Percentiles rank a stretch among this genome's conserved stretches.
Evolutionary conservation across 208 protist species (phyloP).

Genomic region (Acanthamoeba healyi): DNA sequence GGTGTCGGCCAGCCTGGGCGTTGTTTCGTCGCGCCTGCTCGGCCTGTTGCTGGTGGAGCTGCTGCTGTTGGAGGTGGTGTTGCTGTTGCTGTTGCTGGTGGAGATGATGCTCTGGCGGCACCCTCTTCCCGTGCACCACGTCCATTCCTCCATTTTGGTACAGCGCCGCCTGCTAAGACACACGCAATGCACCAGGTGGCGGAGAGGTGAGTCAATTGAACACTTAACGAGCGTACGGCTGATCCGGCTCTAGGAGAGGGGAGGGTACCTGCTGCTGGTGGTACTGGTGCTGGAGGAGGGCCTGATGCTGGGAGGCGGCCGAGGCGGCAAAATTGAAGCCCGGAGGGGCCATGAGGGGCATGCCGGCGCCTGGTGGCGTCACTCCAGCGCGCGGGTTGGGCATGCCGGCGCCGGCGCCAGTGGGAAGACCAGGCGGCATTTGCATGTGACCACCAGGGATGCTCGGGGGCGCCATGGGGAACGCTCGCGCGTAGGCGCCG

Average conservation of each 20-base stretch:
- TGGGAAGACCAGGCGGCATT: background rate
- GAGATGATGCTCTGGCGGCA: background rate
- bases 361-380: background rate
- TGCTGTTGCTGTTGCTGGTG: background rate
- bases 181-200: too few relatives aligned
- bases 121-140: background rate
- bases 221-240: too few relatives aligned
- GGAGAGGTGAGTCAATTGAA: too few relatives aligned
- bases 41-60: background rate
- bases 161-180: background rate
- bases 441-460: background rate
- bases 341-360: constrained; percentile 13
- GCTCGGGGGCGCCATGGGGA: background rate
- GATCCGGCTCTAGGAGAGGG: background rate
- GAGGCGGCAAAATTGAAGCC: constrained; percentile 29
- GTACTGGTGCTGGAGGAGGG: background rate
- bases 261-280: background rate
- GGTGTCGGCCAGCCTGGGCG: background rate
- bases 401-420: background rate
- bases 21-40: constrained; percentile 9
- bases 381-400: background rate
- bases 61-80: background rate
- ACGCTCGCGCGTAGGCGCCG: background rate
- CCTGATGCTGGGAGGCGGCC: constrained; percentile 14
- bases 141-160: background rate